Evolutionary conservation across 2,329 filamentous ascomycete species (phyloP), one percentile per base, ranked within the genome.

Genomic region (Penicillium crustosum): DNA sequence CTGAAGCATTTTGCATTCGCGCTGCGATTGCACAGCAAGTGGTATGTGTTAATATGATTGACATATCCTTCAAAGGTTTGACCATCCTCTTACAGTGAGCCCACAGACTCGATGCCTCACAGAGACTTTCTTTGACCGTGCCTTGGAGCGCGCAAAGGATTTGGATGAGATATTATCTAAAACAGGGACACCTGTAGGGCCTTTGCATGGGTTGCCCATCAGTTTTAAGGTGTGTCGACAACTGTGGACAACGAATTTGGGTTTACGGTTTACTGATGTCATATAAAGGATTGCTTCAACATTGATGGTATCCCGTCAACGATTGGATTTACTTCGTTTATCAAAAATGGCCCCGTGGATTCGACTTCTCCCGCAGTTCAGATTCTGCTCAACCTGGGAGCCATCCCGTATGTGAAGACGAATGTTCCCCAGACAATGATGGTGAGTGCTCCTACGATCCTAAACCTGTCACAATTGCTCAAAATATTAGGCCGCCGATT

Each of bases 371-470:
- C 81, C 0, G 72, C 88, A 8, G 82, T 88, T 0, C 77, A 83
- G 5, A 74, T 87, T 0, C 69, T 90, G 3, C 73, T 83, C 1
- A 75, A 78, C 9, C 77, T 84, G 0, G 88, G 88, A 0, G 87
- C 87, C 0, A 79, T 90, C 0, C 73, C 86, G 6, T 88, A 89
- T 60, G 82, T 83, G 60, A 90, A 90, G 73, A 90, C 87, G 0
- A 89, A 89, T 62, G 77, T 89, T 3, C 86, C 87, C 1, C 82
- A 85, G 59, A 82, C 81, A 0, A 63, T 71, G 62, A 68, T 69
- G 67, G 61, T 61, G 33, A 8, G 39, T 43, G 13, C 10, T 4
- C 7, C n/a, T 31, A 17, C 2, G 2, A 33, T 33, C 1, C 25
- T 10, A 13, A 9, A 6, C 4, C 4, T 25, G 9, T 4, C 9